phyloP scores from a whole-genome alignment of 2,329 filamentous ascomycete genomes.

The Xylariaceae sp. region DNA sequence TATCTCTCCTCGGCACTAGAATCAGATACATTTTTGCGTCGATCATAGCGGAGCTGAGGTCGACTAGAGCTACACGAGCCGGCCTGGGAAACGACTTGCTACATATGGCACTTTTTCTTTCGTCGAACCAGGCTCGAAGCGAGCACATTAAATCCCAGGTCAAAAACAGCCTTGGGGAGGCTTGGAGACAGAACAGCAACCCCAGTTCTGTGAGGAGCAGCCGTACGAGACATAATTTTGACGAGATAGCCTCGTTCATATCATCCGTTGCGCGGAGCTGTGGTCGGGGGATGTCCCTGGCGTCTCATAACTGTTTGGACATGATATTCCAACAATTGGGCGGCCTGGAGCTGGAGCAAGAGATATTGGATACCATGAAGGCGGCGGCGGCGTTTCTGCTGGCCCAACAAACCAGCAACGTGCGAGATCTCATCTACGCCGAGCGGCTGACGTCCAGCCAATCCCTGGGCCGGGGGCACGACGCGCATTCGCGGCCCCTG shows the following conservation, averaged over 20 bases:
- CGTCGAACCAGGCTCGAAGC: slow-evolving; percentile 18
- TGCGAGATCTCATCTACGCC: slow-evolving; percentile 57
- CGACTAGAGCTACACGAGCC: slow-evolving; percentile 12
- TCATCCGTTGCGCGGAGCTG: slow-evolving; percentile 35
- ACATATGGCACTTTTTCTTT: slow-evolving; percentile 32
- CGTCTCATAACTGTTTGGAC: slow-evolving; percentile 34
- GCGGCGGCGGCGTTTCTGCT: slow-evolving; percentile 54
- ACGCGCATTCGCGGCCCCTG: slow-evolving; percentile 18
- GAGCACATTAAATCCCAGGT: slow-evolving; percentile 15
- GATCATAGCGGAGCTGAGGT: slow-evolving; percentile 31
- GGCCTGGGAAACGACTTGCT: slow-evolving; percentile 24
- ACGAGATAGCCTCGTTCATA: slow-evolving; percentile 33
- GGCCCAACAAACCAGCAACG: slow-evolving; percentile 55
- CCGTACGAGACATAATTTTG: slow-evolving; percentile 27
- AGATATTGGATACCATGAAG: slow-evolving; percentile 43
- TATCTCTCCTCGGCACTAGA: slow-evolving; percentile 27
- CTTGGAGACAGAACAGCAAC: slow-evolving; percentile 13
- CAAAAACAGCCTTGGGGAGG: slow-evolving; percentile 20
- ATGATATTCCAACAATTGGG: slow-evolving; percentile 45
- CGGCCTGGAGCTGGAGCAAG: slow-evolving; percentile 36
- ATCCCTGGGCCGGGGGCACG: slow-evolving; percentile 2
- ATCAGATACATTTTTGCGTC: slow-evolving; percentile 36
- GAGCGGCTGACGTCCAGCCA: slow-evolving; percentile 43
- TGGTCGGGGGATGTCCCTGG: slow-evolving; percentile 31
- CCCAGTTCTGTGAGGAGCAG: slow-evolving; percentile 14